A percentile compares a stretch with the other conserved stretches of the same genome.
Evolutionary conservation across 2,329 filamentous ascomycete species (phyloP).

Genomic region (Pyrenochaeta sp.): DNA sequence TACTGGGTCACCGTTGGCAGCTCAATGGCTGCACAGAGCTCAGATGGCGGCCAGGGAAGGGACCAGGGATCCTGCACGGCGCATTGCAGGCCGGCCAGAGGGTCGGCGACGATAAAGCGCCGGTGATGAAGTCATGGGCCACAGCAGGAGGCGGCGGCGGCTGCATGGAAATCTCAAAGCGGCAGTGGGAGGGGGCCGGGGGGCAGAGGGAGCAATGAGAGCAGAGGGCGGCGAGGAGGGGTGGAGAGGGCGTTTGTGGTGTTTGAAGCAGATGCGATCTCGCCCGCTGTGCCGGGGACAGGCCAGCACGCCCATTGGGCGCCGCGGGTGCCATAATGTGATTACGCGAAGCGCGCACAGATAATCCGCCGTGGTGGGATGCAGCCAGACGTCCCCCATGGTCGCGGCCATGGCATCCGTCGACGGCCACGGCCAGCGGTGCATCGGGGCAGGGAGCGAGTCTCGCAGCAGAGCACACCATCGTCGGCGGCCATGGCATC

Average conservation of each 20-base stretch:
- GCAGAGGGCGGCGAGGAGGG: constrained; percentile 5
- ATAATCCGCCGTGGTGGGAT: constrained; percentile 6
- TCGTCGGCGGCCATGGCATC: too few relatives aligned
- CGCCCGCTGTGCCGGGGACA: constrained; percentile 15
- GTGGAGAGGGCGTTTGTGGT: constrained; percentile 12
- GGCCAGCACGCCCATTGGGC: constrained; percentile 8
- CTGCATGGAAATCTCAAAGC: constrained; percentile 11
- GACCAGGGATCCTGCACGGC: constrained; percentile 1
- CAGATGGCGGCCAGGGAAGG: constrained; percentile 1
- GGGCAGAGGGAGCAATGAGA: constrained; percentile 11
- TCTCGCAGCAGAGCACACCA: too few relatives aligned
- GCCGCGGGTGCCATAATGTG: constrained; percentile 5
- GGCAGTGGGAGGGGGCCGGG: constrained; percentile 19
- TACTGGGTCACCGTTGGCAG: constrained; percentile 29
- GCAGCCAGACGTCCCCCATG: too few relatives aligned
- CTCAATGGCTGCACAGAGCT: constrained; percentile 7
- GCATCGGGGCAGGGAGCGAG: too few relatives aligned
- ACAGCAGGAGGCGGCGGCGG: constrained; percentile 19
- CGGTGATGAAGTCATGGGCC: constrained; percentile 16
- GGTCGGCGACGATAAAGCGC: constrained; percentile 25
- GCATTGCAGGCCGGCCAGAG: constrained; percentile 3
- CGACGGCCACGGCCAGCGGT: too few relatives aligned
- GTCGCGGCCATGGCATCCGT: too few relatives aligned
- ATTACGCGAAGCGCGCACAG: constrained; percentile 8
- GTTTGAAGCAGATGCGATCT: constrained; percentile 16